A percentile compares a stretch with the other conserved stretches of the same genome.
Evolutionary conservation across 495 filamentous ascomycete species (phyloP).

Genomic region (Neurospora sp.): DNA sequence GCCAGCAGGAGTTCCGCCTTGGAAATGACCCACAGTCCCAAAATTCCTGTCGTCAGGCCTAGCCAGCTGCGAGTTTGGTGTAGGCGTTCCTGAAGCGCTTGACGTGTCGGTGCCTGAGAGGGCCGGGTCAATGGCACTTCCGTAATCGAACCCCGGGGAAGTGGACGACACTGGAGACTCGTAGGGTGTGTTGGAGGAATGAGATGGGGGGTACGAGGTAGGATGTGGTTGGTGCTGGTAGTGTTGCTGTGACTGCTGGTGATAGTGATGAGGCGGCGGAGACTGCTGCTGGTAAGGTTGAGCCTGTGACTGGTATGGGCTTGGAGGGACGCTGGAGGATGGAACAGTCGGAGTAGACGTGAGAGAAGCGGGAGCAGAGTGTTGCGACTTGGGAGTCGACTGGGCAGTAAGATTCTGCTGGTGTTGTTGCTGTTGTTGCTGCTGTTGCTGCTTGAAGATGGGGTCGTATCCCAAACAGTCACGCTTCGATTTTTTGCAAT

Average conservation of each 20-base stretch:
- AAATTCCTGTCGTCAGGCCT: constrained; percentile 13
- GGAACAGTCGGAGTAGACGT: constrained; percentile 16
- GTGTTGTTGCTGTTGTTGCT: constrained; percentile 20
- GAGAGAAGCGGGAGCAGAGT: constrained; percentile 17
- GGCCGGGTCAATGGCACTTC: constrained; percentile 64
- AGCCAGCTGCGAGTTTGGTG: constrained; percentile 28
- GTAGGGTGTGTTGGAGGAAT: constrained; percentile 20
- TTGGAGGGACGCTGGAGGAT: constrained; percentile 22
- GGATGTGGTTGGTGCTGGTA: constrained; percentile 24
- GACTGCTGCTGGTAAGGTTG: constrained; percentile 19
- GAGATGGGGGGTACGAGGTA: constrained; percentile 18
- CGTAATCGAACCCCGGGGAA: constrained; percentile 54
- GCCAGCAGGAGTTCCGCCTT: not conserved
- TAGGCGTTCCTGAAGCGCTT: constrained; percentile 23
- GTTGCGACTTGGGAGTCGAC: constrained; percentile 15
- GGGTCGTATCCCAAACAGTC: constrained; percentile 97
- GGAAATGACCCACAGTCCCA: not conserved
- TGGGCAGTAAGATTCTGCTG: constrained; percentile 18
- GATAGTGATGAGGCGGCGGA: constrained; percentile 32
- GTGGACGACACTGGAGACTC: constrained; percentile 30
- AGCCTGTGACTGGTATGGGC: constrained; percentile 23
- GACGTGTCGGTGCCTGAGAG: constrained; percentile 40
- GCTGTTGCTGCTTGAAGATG: constrained; percentile 84
- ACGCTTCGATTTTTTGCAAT: constrained; percentile 96
- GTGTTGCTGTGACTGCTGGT: constrained; percentile 6